phyloP scores from a whole-genome alignment of 306 rosid species.

The Castanea mollissima region DNA sequence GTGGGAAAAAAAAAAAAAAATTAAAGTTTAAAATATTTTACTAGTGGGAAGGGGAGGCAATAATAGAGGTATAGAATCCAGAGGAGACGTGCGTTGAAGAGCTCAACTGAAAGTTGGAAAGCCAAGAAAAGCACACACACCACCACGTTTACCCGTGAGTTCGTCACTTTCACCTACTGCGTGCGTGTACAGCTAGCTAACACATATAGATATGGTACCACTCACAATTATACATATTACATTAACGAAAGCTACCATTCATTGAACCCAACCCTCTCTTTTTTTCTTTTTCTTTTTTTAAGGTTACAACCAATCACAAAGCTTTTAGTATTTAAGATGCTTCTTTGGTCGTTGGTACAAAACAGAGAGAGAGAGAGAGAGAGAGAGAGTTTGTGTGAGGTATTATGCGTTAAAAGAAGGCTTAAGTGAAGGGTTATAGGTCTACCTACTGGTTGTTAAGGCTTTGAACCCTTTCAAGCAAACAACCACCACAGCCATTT shows the following conservation, averaged over 20 bases:
- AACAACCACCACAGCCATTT: constrained; percentile 40
- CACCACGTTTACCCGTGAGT: constrained; percentile 34
- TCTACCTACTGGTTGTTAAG: constrained; percentile 91
- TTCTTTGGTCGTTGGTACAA: neutral
- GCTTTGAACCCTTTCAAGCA: constrained; percentile 67
- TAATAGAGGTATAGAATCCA: no score
- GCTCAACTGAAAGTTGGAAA: neutral
- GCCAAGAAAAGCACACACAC: constrained; percentile 11
- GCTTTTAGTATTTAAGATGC: constrained; percentile 2
- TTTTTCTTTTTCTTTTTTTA: neutral
- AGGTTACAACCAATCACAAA: neutral
- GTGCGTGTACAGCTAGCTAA: constrained; percentile 37
- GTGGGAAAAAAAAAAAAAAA: no score
- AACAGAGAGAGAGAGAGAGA: neutral
- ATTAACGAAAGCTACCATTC: neutral
- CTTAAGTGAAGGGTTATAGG: constrained; percentile 56
- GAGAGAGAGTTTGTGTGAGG: neutral
- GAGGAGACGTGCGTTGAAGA: constrained; percentile 7
- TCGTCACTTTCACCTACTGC: constrained; percentile 50
- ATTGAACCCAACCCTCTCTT: neutral
- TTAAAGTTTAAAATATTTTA: no score
- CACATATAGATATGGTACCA: neutral
- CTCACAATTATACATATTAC: no score
- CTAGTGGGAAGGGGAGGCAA: no score
- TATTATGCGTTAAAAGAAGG: constrained; percentile 54